Evolutionary conservation across 2,329 filamentous ascomycete species (phyloP).

Genomic region (Elsinoe necatrix): DNA sequence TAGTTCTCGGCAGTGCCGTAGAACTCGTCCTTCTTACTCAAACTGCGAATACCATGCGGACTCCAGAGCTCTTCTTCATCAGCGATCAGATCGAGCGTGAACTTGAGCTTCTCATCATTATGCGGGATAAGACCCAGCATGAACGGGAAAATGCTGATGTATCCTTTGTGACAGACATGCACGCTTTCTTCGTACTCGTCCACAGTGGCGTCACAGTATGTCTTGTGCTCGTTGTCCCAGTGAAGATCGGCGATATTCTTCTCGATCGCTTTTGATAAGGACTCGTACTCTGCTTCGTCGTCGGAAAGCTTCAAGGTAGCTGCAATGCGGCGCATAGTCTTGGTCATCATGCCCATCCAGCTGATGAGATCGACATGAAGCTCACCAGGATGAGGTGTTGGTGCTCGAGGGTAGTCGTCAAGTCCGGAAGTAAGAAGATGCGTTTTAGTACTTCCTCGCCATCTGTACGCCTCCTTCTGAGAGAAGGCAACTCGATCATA

Average conservation of each 20-base stretch:
- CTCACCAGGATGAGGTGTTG: constrained; percentile 91
- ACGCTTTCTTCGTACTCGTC: constrained; percentile 88
- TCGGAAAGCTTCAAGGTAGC: constrained; percentile 64
- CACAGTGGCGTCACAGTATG: constrained; percentile 90
- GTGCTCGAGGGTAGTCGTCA: constrained; percentile 89
- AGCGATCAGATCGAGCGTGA: constrained; percentile 66
- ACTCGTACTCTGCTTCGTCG: constrained; percentile 63
- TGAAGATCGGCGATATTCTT: constrained; percentile 88
- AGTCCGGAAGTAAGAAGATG: constrained; percentile 90
- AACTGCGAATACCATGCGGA: constrained; percentile 74
- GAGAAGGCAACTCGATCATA: constrained; percentile 88
- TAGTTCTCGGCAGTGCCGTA: constrained; percentile 95
- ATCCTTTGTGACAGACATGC: constrained; percentile 93
- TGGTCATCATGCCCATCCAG: constrained; percentile 96
- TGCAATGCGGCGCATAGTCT: constrained; percentile 73
- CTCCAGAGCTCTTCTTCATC: constrained; percentile 87
- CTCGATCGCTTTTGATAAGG: constrained; percentile 66
- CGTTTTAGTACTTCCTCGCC: constrained; percentile 78
- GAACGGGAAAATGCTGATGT: constrained; percentile 89
- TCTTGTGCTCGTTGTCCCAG: constrained; percentile 72
- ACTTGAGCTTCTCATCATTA: constrained; percentile 65
- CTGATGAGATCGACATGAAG: constrained; percentile 89
- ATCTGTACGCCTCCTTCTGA: constrained; percentile 85
- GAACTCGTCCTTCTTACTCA: constrained; percentile 73
- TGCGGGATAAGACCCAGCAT: constrained; percentile 69